Conservation (phyloP, 169 alveolate genomes). For the Plasmodium inui region DNA sequence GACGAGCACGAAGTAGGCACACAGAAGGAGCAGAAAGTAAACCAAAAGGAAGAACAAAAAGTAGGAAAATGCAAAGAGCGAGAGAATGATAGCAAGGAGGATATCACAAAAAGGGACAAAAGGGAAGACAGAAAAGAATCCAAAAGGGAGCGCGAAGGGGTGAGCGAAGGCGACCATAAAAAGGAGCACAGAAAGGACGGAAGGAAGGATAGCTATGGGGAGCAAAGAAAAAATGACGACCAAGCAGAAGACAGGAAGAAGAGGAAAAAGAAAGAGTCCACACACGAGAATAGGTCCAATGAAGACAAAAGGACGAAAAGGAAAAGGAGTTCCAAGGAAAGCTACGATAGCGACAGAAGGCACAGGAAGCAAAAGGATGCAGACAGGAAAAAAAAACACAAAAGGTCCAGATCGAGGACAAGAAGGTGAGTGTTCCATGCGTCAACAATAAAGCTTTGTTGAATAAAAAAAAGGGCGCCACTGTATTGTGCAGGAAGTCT, state of each 20-base stretch:
- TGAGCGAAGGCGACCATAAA: neutral
- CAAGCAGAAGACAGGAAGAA: neutral
- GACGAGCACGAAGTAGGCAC: neutral
- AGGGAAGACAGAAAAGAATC: neutral
- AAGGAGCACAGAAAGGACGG: neutral
- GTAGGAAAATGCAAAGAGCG: neutral
- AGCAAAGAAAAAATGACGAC: neutral
- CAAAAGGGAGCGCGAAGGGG: neutral
- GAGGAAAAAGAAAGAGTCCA: neutral
- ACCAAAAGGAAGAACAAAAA: neutral
- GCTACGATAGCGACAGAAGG: constrained; percentile 36
- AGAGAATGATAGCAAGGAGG: neutral
- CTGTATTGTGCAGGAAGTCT: neutral
- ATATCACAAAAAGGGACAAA: neutral
- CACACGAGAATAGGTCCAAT: neutral
- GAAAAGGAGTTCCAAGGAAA: neutral
- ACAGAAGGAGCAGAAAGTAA: neutral
- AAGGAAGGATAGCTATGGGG: neutral
- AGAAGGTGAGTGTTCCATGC: constrained; percentile 9
- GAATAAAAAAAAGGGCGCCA: neutral
- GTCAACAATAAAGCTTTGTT: neutral
- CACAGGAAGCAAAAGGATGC: constrained; percentile 17
- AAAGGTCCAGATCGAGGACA: constrained; percentile 24
- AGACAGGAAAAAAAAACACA: constrained; percentile 23
- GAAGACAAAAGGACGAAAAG: neutral